Base-by-base conservation (phyloP, 2,329 filamentous ascomycete genomes). In the Ceratocystis diversiconidia region DNA sequence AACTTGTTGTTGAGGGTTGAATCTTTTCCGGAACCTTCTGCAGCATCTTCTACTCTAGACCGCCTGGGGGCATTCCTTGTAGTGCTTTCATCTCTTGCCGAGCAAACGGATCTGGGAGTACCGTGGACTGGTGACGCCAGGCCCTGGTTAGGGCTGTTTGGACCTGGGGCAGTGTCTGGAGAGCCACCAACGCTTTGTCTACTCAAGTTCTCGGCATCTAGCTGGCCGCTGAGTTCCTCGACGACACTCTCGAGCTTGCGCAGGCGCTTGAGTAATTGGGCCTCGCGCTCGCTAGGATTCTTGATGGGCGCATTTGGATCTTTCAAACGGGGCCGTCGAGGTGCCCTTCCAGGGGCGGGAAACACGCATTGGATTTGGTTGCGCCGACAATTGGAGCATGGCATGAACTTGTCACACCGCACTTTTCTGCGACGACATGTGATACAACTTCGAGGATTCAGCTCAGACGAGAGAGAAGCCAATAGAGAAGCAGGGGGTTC, bases 171-270 rank as follows among this genome's bases (percentile, higher is more conserved):
- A 19, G 57, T 62, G 50, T 65, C 63, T 19, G 66, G 66, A 15
- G 66, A 67, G 36, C 52, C 52, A 28, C 63, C 63, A 43, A 25
- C 60, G 25, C 55, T 66, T n/a, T 55, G 50, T 44, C 48, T 57
- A 32, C 22, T 67, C 8, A 50, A 17, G n/a, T 77, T 74, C 69
- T 84, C 82, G 28, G 82, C 74, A 68, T 85, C 82, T 64, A 86
- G 80, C 74, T 86, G 84, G 5, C 83, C 81, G 72, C 84, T 86
- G 62, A 87, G 73, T 69, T 86, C 84, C 73, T 86, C 82, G 17
- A 92, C 88, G 32, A 92, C 89, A 57, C 86, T 86, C 73, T 92
- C 88, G 30, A 92, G 75, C 73, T 88, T 86, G 68, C 84, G 79
- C 72, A 92, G 72, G 12, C 88, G 79, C 73, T 89, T 88, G 74